Conservation (phyloP, 1,139 yeast species). For the Yamadazyma dendronema region DNA sequence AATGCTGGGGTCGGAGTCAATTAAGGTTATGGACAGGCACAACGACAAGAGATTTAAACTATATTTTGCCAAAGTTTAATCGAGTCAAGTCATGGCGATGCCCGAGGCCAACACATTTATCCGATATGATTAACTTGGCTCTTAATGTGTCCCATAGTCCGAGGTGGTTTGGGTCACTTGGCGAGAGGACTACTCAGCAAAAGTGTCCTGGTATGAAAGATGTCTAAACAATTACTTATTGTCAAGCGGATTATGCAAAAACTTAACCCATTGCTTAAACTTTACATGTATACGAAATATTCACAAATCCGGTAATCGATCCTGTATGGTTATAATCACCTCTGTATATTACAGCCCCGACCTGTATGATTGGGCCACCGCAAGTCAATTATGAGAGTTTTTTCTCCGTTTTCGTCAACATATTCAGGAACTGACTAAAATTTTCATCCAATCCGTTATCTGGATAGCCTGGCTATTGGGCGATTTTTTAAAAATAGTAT, state of each 20-base stretch:
- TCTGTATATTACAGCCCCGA: neutral
- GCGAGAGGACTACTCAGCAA: too few species aligned
- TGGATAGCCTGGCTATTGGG: neutral
- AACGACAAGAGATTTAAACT: too few species aligned
- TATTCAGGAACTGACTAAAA: constrained; percentile 2
- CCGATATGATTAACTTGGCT: too few species aligned
- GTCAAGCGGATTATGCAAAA: neutral
- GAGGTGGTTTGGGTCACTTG: too few species aligned
- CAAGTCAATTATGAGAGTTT: neutral
- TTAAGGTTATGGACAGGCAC: too few species aligned
- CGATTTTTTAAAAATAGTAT: too few species aligned
- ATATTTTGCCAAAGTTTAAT: too few species aligned
- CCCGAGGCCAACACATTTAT: too few species aligned
- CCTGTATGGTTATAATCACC: neutral
- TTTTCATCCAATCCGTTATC: constrained; percentile 2
- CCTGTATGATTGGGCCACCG: neutral
- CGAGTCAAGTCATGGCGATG: too few species aligned
- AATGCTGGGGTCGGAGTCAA: too few species aligned
- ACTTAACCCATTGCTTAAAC: constrained; percentile 5
- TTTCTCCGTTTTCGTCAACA: neutral
- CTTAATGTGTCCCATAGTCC: too few species aligned
- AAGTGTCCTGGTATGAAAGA: neutral
- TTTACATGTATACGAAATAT: constrained; percentile 5
- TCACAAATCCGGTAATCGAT: neutral
- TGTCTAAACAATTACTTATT: neutral